Percentiles rank a stretch among this genome's conserved stretches.
phyloP scores from a whole-genome alignment of 225 moss, liverwort and hornwort species.

The Marchantia paleacea region DNA sequence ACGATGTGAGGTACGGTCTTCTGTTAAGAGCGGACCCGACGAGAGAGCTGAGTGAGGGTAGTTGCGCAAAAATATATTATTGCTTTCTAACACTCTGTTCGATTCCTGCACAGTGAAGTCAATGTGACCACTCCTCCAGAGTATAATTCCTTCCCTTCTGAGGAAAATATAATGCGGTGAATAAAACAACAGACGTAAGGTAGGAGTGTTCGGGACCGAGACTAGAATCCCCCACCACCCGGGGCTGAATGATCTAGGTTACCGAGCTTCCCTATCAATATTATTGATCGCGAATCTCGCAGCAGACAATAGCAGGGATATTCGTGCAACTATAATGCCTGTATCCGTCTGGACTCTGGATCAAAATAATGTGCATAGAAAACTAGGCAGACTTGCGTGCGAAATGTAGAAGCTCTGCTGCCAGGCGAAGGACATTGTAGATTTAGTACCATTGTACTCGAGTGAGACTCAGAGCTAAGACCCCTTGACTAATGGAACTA shows the following conservation, averaged over 20 bases:
- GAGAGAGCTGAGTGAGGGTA: neutral
- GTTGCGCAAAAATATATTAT: neutral
- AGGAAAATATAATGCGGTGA: neutral
- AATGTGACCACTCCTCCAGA: neutral
- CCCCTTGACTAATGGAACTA: neutral
- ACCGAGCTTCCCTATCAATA: neutral
- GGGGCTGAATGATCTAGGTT: neutral
- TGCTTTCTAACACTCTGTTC: neutral
- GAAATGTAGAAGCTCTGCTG: neutral
- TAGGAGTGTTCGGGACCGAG: neutral
- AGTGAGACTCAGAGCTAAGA: neutral
- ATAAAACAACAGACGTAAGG: neutral
- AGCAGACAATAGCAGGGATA: neutral
- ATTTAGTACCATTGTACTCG: neutral
- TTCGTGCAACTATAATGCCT: neutral
- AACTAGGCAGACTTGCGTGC: neutral
- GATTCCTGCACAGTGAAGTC: neutral
- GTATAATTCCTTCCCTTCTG: neutral
- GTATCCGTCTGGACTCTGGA: neutral
- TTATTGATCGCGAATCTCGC: neutral
- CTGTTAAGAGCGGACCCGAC: neutral
- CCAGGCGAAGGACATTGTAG: neutral
- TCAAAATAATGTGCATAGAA: neutral
- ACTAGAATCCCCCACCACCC: neutral
- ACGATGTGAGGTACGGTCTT: neutral